A percentile compares a stretch with the other conserved stretches of the same genome.
phyloP scores from a whole-genome alignment of 1,284 basidiomycete genomes.

The Irpex sp. region DNA sequence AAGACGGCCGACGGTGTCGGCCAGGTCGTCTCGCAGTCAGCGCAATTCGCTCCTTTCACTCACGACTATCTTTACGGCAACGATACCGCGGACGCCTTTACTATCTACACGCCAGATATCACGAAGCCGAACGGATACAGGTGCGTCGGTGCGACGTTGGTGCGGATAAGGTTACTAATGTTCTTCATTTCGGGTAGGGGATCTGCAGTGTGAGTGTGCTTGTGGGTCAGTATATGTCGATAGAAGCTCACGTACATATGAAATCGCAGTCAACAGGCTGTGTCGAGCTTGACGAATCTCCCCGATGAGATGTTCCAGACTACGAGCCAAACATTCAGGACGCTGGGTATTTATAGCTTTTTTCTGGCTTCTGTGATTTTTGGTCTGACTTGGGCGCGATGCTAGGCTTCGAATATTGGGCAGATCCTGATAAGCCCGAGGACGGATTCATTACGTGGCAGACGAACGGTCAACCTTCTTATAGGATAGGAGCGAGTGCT shows the following conservation, averaged over 20 bases:
- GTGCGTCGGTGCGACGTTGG: constrained; percentile 15
- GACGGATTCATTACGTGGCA: constrained; percentile 69
- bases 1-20: constrained; percentile 40
- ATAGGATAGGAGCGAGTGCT: constrained; percentile 50
- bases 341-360: constrained; percentile 35
- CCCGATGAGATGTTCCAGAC: constrained; percentile 56
- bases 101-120: constrained; percentile 39
- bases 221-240: neutral
- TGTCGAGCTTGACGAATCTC: constrained; percentile 46
- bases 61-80: constrained; percentile 43
- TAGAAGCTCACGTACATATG: neutral
- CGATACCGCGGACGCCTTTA: constrained; percentile 41
- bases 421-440: constrained; percentile 47
- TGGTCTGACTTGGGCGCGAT: neutral
- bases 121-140: constrained; percentile 29
- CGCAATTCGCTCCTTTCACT: constrained; percentile 68
- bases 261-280: constrained; percentile 46
- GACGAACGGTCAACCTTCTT: constrained; percentile 47
- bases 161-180: neutral
- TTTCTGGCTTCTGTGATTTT: neutral
- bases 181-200: constrained; percentile 16
- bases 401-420: constrained; percentile 67
- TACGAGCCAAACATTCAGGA: constrained; percentile 41
- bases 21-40: constrained; percentile 58
- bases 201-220: constrained; percentile 26